phyloP scores from a whole-genome alignment of 805 yeast species.

The Pichia gijzeniarum region DNA sequence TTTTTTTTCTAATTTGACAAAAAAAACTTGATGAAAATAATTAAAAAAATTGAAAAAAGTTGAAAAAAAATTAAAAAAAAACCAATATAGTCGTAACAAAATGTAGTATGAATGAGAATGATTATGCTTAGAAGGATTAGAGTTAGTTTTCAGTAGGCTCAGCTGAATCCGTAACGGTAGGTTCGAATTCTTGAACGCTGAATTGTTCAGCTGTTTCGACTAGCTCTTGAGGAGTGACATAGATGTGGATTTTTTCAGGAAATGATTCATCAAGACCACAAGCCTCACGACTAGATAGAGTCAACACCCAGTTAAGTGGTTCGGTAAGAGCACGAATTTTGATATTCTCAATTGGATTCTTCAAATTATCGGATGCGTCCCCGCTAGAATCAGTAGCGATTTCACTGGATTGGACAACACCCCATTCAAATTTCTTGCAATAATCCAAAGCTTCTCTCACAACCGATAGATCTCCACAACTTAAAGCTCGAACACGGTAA shows the following conservation, averaged over 20 bases:
- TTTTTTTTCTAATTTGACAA: too few relatives aligned
- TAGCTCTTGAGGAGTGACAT: constrained; percentile 5
- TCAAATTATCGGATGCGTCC: constrained; percentile 29
- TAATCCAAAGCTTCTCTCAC: constrained; percentile 49
- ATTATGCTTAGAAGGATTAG: too few relatives aligned
- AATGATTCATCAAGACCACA: constrained; percentile 36
- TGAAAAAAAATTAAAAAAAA: neutral
- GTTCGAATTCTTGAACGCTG: neutral
- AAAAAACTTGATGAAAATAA: too few relatives aligned
- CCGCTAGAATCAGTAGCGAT: constrained; percentile 22
- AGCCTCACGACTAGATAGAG: constrained; percentile 40
- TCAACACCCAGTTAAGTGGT: constrained; percentile 66
- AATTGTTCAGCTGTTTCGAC: constrained; percentile 11
- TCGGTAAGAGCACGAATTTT: constrained; percentile 55
- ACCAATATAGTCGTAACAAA: neutral
- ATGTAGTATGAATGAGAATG: too few relatives aligned
- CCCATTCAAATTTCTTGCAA: constrained; percentile 41
- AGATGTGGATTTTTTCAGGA: constrained; percentile 6
- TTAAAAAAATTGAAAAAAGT: too few relatives aligned
- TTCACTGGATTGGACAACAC: constrained; percentile 24
- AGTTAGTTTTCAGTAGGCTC: neutral
- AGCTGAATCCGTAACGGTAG: neutral
- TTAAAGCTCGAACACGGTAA: constrained; percentile 65
- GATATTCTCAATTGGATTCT: constrained; percentile 11
- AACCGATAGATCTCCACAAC: constrained; percentile 46